phyloP scores from a whole-genome alignment of 129 eudicot species.

The Apium graveolens region DNA sequence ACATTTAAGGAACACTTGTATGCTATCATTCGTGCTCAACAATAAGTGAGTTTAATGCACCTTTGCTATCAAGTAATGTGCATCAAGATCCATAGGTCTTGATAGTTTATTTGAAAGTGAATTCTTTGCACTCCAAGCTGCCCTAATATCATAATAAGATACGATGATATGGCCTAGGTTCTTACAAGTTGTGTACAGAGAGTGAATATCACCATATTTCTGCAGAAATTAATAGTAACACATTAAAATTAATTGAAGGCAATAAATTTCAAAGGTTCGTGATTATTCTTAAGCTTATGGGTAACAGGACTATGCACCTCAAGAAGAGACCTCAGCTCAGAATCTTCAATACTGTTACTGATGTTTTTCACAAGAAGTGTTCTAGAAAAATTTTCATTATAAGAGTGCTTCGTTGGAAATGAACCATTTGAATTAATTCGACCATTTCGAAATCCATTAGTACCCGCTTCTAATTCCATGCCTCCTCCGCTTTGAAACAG shows the following conservation, averaged over 20 bases:
- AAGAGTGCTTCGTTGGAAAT: conserved; percentile 1
- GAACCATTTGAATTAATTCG: conserved; percentile 14
- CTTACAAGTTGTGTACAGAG: conserved; percentile 27
- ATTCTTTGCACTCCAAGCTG: conserved; percentile 27
- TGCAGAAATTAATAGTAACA: conserved; percentile 16
- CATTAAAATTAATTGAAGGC: background rate
- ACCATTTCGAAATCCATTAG: conserved; percentile 17
- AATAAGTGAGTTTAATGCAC: conserved; percentile 14
- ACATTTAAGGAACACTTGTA: background rate
- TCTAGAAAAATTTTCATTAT: conserved; percentile 24
- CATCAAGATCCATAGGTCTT: conserved; percentile 21
- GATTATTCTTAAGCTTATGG: background rate
- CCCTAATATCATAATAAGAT: conserved; percentile 35
- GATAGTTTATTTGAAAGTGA: conserved; percentile 23
- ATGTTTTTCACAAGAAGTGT: conserved; percentile 32
- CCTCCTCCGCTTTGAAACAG: conserved; percentile 49
- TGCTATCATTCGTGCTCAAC: background rate
- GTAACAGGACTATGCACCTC: conserved; percentile 18
- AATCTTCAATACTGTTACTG: conserved; percentile 20
- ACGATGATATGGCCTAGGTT: conserved; percentile 30
- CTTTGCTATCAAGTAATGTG: conserved; percentile 30
- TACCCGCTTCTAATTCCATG: conserved; percentile 42
- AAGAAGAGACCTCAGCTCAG: conserved; percentile 25
- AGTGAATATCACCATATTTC: conserved; percentile 30
- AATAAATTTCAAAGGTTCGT: background rate